phyloP scores from a whole-genome alignment of 805 yeast species.

The Ogataea methanolica region DNA sequence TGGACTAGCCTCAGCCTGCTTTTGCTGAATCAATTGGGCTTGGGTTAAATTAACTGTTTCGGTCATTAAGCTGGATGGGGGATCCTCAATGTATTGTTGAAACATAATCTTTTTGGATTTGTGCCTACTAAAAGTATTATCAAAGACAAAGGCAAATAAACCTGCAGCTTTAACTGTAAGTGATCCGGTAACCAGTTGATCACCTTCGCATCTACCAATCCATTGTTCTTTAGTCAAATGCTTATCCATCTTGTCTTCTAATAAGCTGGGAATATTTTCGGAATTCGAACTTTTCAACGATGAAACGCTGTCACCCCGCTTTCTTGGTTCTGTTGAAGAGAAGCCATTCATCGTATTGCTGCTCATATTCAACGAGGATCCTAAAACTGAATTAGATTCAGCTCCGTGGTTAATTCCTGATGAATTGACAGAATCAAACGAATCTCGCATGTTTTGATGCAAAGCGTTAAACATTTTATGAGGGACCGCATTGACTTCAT shows the following conservation, averaged over 20 bases:
- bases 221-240: slow-evolving; percentile 48
- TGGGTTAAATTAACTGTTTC: too few species aligned
- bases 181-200: slow-evolving; percentile 58
- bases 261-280: slow-evolving; percentile 22
- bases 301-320: slow-evolving; percentile 17
- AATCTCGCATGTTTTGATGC: slow-evolving; percentile 16
- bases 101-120: slow-evolving; percentile 78
- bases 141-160: slow-evolving; percentile 82
- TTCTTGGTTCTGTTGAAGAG: too few species aligned
- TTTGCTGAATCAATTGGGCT: too few species aligned
- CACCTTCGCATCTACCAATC: slow-evolving; percentile 54
- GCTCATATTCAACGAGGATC: too few species aligned
- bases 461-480: slow-evolving; percentile 23
- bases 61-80: too few species aligned
- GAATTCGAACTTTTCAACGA: slow-evolving; percentile 36
- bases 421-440: slow-evolving; percentile 18
- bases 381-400: neutral
- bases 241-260: slow-evolving; percentile 55
- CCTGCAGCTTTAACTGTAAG: slow-evolving; percentile 60
- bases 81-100: slow-evolving; percentile 36
- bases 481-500: slow-evolving; percentile 28
- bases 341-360: too few species aligned
- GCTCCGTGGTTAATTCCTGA: neutral
- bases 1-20: neutral
- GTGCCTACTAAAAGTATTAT: slow-evolving; percentile 85